Evolutionary conservation across 257 asterid species (phyloP).

Genomic region (Primulina tabacum): DNA sequence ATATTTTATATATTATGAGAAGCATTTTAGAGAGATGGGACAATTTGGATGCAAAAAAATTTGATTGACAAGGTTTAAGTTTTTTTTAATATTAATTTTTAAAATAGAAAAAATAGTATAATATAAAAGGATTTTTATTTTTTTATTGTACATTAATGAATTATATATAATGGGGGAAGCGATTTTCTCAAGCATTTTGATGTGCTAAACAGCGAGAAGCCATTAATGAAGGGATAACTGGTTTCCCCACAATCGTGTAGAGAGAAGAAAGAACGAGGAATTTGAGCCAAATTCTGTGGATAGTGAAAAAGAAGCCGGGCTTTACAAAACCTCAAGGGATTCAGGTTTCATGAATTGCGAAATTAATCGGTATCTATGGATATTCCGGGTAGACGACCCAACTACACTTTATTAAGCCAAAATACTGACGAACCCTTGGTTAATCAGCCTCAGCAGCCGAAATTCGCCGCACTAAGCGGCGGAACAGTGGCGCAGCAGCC

Average conservation of each 20-base stretch:
- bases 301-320: not conserved
- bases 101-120: too few relatives aligned
- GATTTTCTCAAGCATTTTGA: too few relatives aligned
- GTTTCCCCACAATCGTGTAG: conserved; percentile 27
- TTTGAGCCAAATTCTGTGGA: not conserved
- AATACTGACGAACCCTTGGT: conserved; percentile 55
- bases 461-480: conserved; percentile 24
- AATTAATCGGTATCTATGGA: conserved; percentile 40
- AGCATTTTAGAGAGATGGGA: too few relatives aligned
- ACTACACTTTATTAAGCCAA: conserved; percentile 64
- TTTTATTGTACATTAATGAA: too few relatives aligned
- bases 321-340: not conserved
- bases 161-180: too few relatives aligned
- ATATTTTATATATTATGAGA: too few relatives aligned
- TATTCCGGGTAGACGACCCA: conserved; percentile 19
- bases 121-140: too few relatives aligned
- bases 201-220: too few relatives aligned
- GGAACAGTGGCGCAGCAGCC: conserved; percentile 33
- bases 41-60: too few relatives aligned
- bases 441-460: conserved; percentile 16
- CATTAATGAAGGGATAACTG: too few relatives aligned
- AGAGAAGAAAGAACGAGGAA: conserved; percentile 30
- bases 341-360: conserved; percentile 30
- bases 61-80: too few relatives aligned
- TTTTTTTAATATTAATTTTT: too few relatives aligned